Evolutionary conservation across 163 green algal genomes (phyloP).

Genomic region (Scenedesmus sp.): DNA sequence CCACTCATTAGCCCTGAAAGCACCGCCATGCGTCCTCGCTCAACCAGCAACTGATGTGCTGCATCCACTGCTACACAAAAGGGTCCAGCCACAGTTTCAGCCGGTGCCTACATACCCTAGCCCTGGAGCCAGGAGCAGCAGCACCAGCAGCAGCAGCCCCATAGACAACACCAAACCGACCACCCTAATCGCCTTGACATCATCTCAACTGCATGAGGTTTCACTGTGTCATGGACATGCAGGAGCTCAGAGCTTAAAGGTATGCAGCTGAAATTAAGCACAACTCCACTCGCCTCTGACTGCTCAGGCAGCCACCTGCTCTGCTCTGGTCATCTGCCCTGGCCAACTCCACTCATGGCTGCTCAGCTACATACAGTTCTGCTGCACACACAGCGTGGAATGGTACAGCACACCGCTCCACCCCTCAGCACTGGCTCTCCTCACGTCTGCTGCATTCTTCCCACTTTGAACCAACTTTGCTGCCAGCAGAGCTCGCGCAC

Average conservation of each 20-base stretch:
- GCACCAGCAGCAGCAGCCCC: neutral
- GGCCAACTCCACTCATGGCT: neutral
- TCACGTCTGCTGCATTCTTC: neutral
- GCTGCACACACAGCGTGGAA: neutral
- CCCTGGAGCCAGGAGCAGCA: neutral
- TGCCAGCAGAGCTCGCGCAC: neutral
- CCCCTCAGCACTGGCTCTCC: no score
- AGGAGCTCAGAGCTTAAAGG: neutral
- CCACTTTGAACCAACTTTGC: neutral
- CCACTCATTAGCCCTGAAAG: no score
- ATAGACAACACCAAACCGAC: neutral
- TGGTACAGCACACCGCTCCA: no score
- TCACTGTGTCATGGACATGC: neutral
- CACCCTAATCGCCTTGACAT: neutral
- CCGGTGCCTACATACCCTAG: no score
- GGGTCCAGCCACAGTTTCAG: no score
- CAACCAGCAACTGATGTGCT: no score
- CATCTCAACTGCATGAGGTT: neutral
- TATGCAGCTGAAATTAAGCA: neutral
- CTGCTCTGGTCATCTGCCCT: neutral
- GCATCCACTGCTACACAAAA: no score
- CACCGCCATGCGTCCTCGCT: no score
- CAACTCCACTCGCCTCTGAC: neutral
- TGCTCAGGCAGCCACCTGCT: neutral
- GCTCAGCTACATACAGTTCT: neutral